Evolutionary conservation across 2,329 filamentous ascomycete genomes (phyloP).

Genomic region (Phaeomoniella chlamydospora): DNA sequence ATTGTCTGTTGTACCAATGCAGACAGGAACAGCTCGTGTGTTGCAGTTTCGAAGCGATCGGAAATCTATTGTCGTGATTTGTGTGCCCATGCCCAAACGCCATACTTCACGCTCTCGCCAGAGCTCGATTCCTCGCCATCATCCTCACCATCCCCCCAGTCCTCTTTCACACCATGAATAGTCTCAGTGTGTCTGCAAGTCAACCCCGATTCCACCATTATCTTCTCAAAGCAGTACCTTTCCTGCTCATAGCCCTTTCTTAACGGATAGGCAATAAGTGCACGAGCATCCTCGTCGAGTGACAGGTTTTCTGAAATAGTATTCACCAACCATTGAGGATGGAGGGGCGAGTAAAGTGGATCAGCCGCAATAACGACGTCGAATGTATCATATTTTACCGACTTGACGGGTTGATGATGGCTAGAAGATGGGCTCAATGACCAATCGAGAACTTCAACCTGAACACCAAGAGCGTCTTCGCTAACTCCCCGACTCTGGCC

Average conservation of each 20-base stretch:
- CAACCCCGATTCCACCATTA: neutral
- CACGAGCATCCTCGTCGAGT: conserved; percentile 40
- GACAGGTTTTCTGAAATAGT: conserved; percentile 57
- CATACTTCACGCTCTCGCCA: neutral
- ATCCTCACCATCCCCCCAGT: conserved; percentile 1
- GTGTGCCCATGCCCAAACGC: neutral
- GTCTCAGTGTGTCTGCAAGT: neutral
- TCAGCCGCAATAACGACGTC: conserved; percentile 73
- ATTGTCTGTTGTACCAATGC: too few species aligned
- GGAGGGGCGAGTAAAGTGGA: conserved; percentile 71
- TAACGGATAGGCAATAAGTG: conserved; percentile 68
- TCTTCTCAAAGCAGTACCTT: conserved; percentile 42
- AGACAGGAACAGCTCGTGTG: too few species aligned
- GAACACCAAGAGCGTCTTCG: neutral
- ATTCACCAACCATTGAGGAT: conserved; percentile 58
- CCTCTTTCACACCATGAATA: neutral
- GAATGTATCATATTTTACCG: conserved; percentile 12
- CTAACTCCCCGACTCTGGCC: conserved; percentile 3
- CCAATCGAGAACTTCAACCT: neutral
- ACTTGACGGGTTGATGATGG: neutral
- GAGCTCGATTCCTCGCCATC: neutral
- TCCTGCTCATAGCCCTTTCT: conserved; percentile 54
- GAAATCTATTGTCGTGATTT: too few species aligned
- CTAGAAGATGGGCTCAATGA: neutral
- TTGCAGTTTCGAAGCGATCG: too few species aligned